These are phyloP conservation scores for Kuraishia ogatae DNA, from an alignment of 805 yeast species.

Conservation along the genomic window DNA sequence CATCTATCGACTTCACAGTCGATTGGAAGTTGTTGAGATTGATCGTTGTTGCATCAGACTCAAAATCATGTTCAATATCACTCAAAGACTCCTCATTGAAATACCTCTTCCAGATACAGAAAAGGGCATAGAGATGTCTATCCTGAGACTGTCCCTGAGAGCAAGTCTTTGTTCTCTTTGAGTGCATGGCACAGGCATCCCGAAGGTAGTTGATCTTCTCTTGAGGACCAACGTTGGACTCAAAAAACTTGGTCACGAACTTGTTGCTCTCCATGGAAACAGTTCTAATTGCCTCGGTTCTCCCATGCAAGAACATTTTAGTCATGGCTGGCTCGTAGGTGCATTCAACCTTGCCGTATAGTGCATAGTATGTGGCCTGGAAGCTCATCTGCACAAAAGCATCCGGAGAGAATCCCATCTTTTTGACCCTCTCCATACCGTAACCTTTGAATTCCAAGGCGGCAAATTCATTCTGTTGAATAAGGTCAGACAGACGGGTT, in stretches of 20 bases:
- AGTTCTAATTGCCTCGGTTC: slow-evolving; percentile 87
- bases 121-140: slow-evolving; percentile 80
- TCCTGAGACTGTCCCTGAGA: slow-evolving; percentile 85
- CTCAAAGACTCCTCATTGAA: slow-evolving; percentile 16
- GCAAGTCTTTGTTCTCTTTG: slow-evolving; percentile 57
- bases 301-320: slow-evolving; percentile 75
- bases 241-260: slow-evolving; percentile 81
- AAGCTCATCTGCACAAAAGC: slow-evolving; percentile 92
- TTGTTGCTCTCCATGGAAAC: slow-evolving; percentile 73
- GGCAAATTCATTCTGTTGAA: slow-evolving; percentile 82
- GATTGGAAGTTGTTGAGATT: slow-evolving; percentile 17
- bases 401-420: slow-evolving; percentile 85
- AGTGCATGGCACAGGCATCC: slow-evolving; percentile 65
- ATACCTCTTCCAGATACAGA: slow-evolving; percentile 78
- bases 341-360: slow-evolving; percentile 88
- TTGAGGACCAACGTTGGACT: slow-evolving; percentile 43
- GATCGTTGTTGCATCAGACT: slow-evolving; percentile 22
- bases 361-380: slow-evolving; percentile 86
- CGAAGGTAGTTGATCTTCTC: slow-evolving; percentile 54
- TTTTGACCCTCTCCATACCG: slow-evolving; percentile 74
- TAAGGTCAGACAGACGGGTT: slow-evolving; percentile 78
- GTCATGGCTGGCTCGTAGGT: slow-evolving; percentile 98
- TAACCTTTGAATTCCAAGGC: slow-evolving; percentile 64
- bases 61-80: slow-evolving; percentile 14
- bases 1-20: slow-evolving; percentile 12